A percentile compares a stretch with the other conserved stretches of the same genome.
phyloP scores from a whole-genome alignment of 2,329 filamentous ascomycete species.

The Aspergillus awamori region DNA sequence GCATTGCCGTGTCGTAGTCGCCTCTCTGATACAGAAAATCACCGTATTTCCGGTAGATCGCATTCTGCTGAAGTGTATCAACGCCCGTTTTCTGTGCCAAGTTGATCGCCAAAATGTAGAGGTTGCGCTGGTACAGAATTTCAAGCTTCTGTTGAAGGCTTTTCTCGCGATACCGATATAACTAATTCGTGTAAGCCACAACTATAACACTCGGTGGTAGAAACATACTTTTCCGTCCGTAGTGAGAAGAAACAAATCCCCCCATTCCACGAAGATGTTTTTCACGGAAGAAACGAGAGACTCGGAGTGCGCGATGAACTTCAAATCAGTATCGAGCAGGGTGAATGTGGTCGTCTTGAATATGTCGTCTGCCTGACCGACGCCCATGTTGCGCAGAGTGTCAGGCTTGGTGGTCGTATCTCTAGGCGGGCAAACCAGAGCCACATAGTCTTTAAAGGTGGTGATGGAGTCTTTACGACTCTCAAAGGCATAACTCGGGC shows the following conservation, averaged over 20 bases:
- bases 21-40: slow-evolving; percentile 94
- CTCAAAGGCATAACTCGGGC: slow-evolving; percentile 88
- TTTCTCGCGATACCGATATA: slow-evolving; percentile 89
- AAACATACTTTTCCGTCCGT: slow-evolving; percentile 80
- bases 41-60: slow-evolving; percentile 90
- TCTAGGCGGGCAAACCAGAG: slow-evolving; percentile 78
- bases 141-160: slow-evolving; percentile 87
- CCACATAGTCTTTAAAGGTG: slow-evolving; percentile 82
- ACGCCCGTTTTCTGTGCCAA: slow-evolving; percentile 87
- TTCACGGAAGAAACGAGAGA: slow-evolving; percentile 79
- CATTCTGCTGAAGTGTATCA: slow-evolving; percentile 77
- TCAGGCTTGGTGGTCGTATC: slow-evolving; percentile 59
- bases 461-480: slow-evolving; percentile 81
- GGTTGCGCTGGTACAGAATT: slow-evolving; percentile 88
- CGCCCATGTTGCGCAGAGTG: slow-evolving; percentile 72
- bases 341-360: slow-evolving; percentile 89
- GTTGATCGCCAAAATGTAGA: slow-evolving; percentile 89
- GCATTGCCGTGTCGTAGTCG: slow-evolving; percentile 98
- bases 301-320: slow-evolving; percentile 88
- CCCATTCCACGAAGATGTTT: slow-evolving; percentile 83
- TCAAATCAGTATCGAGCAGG: slow-evolving; percentile 85
- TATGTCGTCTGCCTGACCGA: slow-evolving; percentile 71
- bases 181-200: slow-evolving; percentile 52
- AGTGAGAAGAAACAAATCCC: slow-evolving; percentile 84
- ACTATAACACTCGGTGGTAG: background rate